Conservation (phyloP, 2,329 filamentous ascomycete genomes). For the Shiraia sp. region DNA sequence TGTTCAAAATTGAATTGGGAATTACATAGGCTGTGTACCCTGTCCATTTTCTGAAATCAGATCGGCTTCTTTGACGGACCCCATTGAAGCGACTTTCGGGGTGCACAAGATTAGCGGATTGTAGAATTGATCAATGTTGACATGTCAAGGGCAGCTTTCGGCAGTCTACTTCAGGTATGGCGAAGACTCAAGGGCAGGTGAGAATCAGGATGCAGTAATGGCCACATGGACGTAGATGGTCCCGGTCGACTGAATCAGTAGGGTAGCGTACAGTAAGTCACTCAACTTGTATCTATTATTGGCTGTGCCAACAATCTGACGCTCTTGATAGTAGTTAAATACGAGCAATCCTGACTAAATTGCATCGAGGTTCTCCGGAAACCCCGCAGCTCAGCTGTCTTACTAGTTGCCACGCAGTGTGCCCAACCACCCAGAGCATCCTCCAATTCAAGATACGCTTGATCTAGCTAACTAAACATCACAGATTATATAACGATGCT, state of each 20-base stretch:
- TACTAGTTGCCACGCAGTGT: constrained; percentile 11
- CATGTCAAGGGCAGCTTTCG: too few relatives aligned
- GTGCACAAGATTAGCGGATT: too few relatives aligned
- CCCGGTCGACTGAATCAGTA: background rate
- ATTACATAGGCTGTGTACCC: too few relatives aligned
- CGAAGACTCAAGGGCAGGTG: too few relatives aligned
- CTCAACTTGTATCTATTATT: background rate
- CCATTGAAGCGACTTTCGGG: too few relatives aligned
- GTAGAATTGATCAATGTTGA: too few relatives aligned
- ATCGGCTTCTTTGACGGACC: too few relatives aligned
- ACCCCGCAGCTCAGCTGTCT: constrained; percentile 16
- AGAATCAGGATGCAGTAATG: too few relatives aligned
- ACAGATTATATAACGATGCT: constrained; percentile 2
- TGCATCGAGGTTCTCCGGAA: constrained; percentile 4
- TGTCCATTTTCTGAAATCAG: too few relatives aligned
- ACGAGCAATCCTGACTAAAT: constrained; percentile 10
- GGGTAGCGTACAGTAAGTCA: constrained; percentile 19
- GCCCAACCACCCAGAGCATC: constrained; percentile 5
- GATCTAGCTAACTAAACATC: constrained; percentile 5
- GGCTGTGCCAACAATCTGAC: constrained; percentile 14
- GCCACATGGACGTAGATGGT: background rate
- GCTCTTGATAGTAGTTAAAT: constrained; percentile 20
- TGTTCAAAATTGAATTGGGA: too few relatives aligned
- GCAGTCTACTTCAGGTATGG: too few relatives aligned
- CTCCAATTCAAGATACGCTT: constrained; percentile 4